Percentiles rank a stretch among this genome's conserved stretches.
phyloP scores from a whole-genome alignment of 2,329 filamentous ascomycete species.

The Cryphonectria carpinicola region DNA sequence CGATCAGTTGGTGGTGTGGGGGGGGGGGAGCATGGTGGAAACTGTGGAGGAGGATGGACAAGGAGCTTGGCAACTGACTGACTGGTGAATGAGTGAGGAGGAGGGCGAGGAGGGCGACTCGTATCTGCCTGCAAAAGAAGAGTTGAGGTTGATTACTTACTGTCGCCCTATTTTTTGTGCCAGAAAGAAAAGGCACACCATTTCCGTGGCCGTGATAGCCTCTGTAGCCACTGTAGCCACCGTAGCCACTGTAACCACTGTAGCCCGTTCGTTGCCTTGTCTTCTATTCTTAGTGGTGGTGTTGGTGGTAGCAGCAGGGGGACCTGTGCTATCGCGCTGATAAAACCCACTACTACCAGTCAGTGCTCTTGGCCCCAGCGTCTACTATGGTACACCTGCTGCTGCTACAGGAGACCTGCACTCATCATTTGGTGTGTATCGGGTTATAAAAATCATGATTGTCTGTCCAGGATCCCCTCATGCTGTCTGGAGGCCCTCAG shows the following conservation, averaged over 20 bases:
- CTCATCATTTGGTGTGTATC: not conserved
- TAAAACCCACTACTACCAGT: not conserved
- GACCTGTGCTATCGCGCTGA: not conserved
- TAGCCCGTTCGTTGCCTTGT: not conserved
- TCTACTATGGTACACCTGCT: not conserved
- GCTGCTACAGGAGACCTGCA: not conserved
- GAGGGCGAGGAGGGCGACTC: not conserved
- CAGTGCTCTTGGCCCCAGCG: not conserved
- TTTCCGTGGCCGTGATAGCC: not conserved
- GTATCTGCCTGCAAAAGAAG: slow-evolving; percentile 6
- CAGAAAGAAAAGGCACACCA: not conserved
- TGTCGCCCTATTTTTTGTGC: not conserved
- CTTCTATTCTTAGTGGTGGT: not conserved
- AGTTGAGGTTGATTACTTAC: not conserved
- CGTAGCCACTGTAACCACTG: no score
- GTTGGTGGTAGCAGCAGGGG: not conserved
- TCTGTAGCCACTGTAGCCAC: not conserved
- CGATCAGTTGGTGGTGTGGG: slow-evolving; percentile 4
- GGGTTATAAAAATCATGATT: not conserved
- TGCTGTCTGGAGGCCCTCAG: no score
- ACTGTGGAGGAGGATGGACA: not conserved
- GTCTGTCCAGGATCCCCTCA: no score
- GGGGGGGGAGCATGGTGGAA: slow-evolving; percentile 4
- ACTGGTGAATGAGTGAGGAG: not conserved
- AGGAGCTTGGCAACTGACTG: not conserved